phyloP scores from a whole-genome alignment of 495 filamentous ascomycete species.

The Melanomma pulvis-pyrius region DNA sequence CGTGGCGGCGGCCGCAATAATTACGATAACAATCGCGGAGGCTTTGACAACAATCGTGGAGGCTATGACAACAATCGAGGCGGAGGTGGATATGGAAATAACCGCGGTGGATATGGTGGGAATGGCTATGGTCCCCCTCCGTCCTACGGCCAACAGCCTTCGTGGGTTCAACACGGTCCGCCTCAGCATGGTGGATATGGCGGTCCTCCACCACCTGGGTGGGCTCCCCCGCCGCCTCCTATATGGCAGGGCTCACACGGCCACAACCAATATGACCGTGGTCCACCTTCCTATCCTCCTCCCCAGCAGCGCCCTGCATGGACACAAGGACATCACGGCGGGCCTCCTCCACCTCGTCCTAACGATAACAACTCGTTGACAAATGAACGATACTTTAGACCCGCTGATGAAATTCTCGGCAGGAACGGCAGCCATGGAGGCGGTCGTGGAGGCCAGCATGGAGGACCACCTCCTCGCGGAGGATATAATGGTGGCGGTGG shows the following conservation, averaged over 20 bases:
- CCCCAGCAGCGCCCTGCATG: constrained; percentile 14
- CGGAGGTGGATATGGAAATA: constrained; percentile 10
- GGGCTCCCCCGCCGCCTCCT: constrained; percentile 11
- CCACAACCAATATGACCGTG: background rate
- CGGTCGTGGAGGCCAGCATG: background rate
- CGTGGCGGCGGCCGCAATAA: constrained; percentile 1
- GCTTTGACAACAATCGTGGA: background rate
- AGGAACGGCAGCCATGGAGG: background rate
- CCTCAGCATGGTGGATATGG: background rate
- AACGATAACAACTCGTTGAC: constrained; percentile 5
- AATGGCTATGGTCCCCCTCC: background rate
- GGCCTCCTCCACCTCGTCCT: background rate
- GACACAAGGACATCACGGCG: background rate
- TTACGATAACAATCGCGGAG: background rate
- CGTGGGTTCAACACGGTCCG: background rate
- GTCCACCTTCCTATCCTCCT: background rate
- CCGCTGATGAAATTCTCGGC: constrained; percentile 10
- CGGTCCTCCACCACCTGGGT: constrained; percentile 1
- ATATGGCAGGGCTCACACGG: background rate
- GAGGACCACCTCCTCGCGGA: background rate
- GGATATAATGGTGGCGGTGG: constrained; percentile 3
- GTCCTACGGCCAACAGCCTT: background rate
- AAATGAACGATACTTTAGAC: constrained; percentile 4
- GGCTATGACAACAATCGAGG: constrained; percentile 1
- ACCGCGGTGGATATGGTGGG: background rate